These are phyloP conservation scores for Penicillium fimorum DNA, from an alignment of 495 filamentous ascomycete genomes.

Conservation along the genomic window DNA sequence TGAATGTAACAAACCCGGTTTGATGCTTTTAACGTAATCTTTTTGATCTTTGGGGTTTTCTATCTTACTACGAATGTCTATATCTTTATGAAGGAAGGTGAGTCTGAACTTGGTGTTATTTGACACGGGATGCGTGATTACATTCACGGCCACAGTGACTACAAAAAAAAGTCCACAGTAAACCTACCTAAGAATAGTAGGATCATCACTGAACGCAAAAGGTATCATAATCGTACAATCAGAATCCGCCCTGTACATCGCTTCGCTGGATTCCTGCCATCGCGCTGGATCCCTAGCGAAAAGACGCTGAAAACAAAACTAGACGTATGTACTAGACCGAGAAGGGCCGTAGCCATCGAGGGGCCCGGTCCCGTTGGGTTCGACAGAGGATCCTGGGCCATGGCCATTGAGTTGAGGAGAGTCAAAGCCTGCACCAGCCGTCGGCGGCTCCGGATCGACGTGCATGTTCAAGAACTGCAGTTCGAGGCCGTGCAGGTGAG, in stretches of 20 bases:
- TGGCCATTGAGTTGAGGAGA: slow-evolving; percentile 37
- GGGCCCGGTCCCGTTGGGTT: slow-evolving; percentile 27
- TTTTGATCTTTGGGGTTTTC: background rate
- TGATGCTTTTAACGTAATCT: background rate
- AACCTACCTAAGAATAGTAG: slow-evolving; percentile 24
- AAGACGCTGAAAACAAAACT: slow-evolving; percentile 29
- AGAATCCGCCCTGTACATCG: slow-evolving; percentile 41
- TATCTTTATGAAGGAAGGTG: background rate
- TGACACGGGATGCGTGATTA: background rate
- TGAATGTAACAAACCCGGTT: background rate
- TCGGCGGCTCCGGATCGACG: slow-evolving; percentile 42
- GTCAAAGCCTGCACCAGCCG: slow-evolving; percentile 1
- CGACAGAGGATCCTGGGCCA: slow-evolving; percentile 20
- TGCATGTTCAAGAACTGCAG: slow-evolving; percentile 52
- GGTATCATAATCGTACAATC: slow-evolving; percentile 55
- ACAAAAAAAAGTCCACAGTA: background rate
- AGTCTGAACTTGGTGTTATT: background rate
- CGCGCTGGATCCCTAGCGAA: slow-evolving; percentile 26
- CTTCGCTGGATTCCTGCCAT: slow-evolving; percentile 24
- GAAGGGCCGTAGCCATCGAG: slow-evolving; percentile 43
- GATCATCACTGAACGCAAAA: slow-evolving; percentile 38
- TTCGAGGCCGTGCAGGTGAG: slow-evolving; percentile 63
- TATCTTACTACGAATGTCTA: background rate
- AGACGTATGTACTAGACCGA: slow-evolving; percentile 50
- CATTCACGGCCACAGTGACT: slow-evolving; percentile 1